These are phyloP conservation scores for Handroanthus guayacan DNA, from an alignment of 257 asterid genomes.

Conservation along the genomic window DNA sequence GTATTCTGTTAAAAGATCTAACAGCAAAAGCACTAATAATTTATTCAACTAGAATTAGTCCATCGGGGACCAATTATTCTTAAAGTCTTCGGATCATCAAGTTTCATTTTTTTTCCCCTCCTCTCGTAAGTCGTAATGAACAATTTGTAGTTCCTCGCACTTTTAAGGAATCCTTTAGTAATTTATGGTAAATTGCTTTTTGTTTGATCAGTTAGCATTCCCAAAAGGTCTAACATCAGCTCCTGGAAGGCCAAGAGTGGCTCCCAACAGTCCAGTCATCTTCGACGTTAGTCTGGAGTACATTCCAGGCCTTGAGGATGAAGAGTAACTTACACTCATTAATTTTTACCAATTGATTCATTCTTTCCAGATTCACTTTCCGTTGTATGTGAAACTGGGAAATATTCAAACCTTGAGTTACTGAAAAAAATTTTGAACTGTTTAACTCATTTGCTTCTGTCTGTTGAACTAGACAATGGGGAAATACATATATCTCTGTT, in stretches of 20 bases:
- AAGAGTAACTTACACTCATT: constrained; percentile 45
- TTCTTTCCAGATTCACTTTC: constrained; percentile 39
- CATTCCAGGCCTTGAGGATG: constrained; percentile 87
- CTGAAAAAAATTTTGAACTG: not conserved
- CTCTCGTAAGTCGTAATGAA: not conserved
- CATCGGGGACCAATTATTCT: too few species aligned
- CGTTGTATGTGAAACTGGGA: constrained; percentile 25
- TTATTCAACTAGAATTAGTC: too few species aligned
- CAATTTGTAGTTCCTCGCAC: not conserved
- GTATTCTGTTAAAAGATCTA: too few species aligned
- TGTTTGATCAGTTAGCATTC: constrained; percentile 73
- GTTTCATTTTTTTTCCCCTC: too few species aligned
- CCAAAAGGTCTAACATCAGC: constrained; percentile 94
- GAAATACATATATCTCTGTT: too few species aligned
- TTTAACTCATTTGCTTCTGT: not conserved
- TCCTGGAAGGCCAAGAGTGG: constrained; percentile 97
- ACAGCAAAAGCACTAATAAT: too few species aligned
- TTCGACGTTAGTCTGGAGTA: constrained; percentile 92
- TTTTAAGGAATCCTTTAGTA: not conserved
- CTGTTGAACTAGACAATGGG: not conserved
- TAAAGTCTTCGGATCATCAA: too few species aligned
- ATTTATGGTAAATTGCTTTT: not conserved
- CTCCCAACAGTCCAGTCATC: constrained; percentile 81
- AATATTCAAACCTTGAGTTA: constrained; percentile 8
- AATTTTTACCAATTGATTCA: constrained; percentile 26